Evolutionary conservation across 257 asterid species (phyloP).

Genomic region (Thymus quinquecostatus): DNA sequence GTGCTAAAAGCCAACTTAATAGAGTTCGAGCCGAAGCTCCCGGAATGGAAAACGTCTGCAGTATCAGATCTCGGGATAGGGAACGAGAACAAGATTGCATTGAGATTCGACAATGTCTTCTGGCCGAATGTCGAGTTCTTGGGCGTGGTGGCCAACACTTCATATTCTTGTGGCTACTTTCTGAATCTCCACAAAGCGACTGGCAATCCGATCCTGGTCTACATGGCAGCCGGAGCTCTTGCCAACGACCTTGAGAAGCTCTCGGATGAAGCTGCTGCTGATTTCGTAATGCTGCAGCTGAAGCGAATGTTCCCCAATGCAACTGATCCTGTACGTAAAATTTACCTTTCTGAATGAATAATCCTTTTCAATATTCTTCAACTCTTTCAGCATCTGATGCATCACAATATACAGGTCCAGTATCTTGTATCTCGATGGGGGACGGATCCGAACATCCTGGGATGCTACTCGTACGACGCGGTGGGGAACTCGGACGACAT

Average conservation of each 20-base stretch:
- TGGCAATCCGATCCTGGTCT: slow-evolving; percentile 87
- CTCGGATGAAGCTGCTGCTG: slow-evolving; percentile 72
- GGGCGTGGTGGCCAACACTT: slow-evolving; percentile 82
- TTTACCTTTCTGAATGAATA: background rate
- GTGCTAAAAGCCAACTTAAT: slow-evolving; percentile 79
- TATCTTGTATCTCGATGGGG: slow-evolving; percentile 93
- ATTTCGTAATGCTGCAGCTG: slow-evolving; percentile 79
- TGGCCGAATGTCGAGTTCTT: slow-evolving; percentile 96
- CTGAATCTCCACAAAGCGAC: slow-evolving; percentile 98
- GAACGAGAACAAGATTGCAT: slow-evolving; percentile 88
- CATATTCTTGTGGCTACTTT: slow-evolving; percentile 92
- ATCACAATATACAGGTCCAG: slow-evolving; percentile 54
- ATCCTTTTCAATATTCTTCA: background rate
- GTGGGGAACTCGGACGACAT: slow-evolving; percentile 88
- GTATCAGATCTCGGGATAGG: slow-evolving; percentile 95
- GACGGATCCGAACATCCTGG: slow-evolving; percentile 77
- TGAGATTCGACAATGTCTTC: slow-evolving; percentile 72
- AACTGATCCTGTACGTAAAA: slow-evolving; percentile 71
- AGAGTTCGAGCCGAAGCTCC: slow-evolving; percentile 82
- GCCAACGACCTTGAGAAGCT: slow-evolving; percentile 92
- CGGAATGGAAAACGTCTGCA: slow-evolving; percentile 92
- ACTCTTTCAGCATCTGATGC: background rate
- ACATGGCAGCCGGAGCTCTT: slow-evolving; percentile 97
- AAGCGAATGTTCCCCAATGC: slow-evolving; percentile 90
- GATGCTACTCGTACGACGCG: slow-evolving; percentile 89